Base-by-base conservation (phyloP, 352 stramenopile genomes). In the Phytopythium delawarense region DNA sequence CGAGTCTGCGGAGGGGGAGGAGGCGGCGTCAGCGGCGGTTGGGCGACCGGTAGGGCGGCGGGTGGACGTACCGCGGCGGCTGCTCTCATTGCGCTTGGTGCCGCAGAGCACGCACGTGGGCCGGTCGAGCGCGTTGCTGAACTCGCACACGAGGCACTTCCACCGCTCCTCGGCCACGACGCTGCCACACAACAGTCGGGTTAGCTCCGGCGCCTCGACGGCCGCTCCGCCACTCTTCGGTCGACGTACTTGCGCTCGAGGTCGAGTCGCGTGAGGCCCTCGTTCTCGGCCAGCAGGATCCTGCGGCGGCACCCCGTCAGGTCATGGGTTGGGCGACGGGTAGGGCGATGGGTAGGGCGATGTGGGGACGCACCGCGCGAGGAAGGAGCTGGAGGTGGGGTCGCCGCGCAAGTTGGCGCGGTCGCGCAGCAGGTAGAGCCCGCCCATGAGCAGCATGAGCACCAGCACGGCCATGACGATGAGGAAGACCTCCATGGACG, bases 131-230 rank as follows among this genome's bases (percentile, higher is more conserved):
- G 72, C 68, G 68, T 93, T 93, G 61, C 79, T 88, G 62, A 93
- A 93, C 18, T 93, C 84, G 44, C 84, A 93, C 40, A 93, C 76
- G 39, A 70, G 66, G 57, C 84, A 93, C 35, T 87, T 89, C 84
- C 84, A 93, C 20, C 81, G 81, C 70, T 89, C 81, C 13, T 87
- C 78, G 40, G 72, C 72, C 49, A 69, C 81, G 69, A 73, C 64
- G 23, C 67, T 58, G 25, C 18, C 13, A 51, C 20, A 46, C 4
- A 2, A 46, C 40, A 11, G 20, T 21, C 15, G 15, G 13, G 37
- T 44, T 44, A 44, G 37, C 37, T 44, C 37, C 37, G 0, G 37
- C 37, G 12, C 15, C 12, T 7, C 18, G 23, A 60, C 28, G 6
- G 32, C 15, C 23, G 62, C 63, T 21, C 1, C 34, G 15, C 34